Evolutionary conservation across 164 flowering plant genomes (phyloP).

Genomic region (Vitis rupestris): DNA sequence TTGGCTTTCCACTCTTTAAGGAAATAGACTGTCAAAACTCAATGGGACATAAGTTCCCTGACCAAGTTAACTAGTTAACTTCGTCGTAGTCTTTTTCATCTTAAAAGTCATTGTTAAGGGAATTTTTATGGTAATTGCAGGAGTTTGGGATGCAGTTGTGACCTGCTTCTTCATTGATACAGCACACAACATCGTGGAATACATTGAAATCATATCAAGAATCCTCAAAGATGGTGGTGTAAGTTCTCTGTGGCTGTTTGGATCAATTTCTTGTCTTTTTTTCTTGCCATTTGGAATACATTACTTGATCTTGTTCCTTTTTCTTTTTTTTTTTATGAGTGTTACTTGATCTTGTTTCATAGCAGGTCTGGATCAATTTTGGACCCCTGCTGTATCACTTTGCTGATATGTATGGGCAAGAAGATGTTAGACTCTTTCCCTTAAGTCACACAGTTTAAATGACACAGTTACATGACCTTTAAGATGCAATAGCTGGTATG

Average conservation of each 20-base stretch:
- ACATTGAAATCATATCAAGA: conserved; percentile 84
- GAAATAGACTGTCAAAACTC: too few species aligned
- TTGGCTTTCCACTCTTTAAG: too few species aligned
- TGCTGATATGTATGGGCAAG: conserved; percentile 82
- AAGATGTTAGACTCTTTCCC: conserved; percentile 56
- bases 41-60: too few species aligned
- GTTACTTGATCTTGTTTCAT: conserved; percentile 14
- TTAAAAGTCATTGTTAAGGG: neutral
- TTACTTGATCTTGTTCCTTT: neutral
- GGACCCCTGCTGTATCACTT: conserved; percentile 99
- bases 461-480: neutral
- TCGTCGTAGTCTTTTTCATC: too few species aligned
- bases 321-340: neutral
- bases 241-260: conserved; percentile 31
- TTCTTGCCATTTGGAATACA: neutral
- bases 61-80: too few species aligned
- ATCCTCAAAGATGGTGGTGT: conserved; percentile 95
- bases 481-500: neutral
- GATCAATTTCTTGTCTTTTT: neutral
- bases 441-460: too few species aligned
- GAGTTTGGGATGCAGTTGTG: conserved; percentile 94
- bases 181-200: conserved; percentile 90
- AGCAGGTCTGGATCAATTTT: conserved; percentile 92
- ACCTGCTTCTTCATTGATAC: conserved; percentile 98
- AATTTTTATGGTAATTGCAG: conserved; percentile 37